Evolutionary conservation across 306 rosid species (phyloP).

Genomic region (Citrullus amarus): DNA sequence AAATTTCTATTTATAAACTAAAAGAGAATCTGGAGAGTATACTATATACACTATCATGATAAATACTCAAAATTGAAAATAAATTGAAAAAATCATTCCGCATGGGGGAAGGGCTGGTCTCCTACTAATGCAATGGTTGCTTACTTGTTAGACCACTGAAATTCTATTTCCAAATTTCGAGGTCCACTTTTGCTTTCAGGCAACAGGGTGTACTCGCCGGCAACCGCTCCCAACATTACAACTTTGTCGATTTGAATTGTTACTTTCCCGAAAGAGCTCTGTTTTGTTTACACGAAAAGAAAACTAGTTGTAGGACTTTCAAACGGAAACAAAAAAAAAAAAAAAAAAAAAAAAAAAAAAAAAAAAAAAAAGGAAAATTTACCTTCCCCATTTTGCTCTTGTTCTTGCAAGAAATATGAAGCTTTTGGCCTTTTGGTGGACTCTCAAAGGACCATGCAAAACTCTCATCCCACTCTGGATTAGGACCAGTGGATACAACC

Average conservation of each 20-base stretch:
- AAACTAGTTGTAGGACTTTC: background rate
- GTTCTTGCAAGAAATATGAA: slow-evolving; percentile 95
- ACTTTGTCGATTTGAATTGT: slow-evolving; percentile 94
- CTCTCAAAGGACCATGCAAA: slow-evolving; percentile 97
- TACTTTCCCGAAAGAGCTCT: slow-evolving; percentile 95
- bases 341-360: background rate
- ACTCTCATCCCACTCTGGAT: slow-evolving; percentile 95
- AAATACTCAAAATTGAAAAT: slow-evolving; percentile 36
- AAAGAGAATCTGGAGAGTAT: slow-evolving; percentile 27
- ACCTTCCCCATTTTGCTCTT: slow-evolving; percentile 99
- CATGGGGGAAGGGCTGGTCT: background rate
- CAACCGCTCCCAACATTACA: slow-evolving; percentile 95
- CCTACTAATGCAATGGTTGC: background rate
- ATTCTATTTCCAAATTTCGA: slow-evolving; percentile 90
- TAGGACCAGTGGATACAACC: slow-evolving; percentile 93
- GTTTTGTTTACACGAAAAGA: slow-evolving; percentile 18
- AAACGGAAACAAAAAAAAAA: background rate
- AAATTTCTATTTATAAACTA: slow-evolving; percentile 20
- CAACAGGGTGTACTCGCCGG: slow-evolving; percentile 84
- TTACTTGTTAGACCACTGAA: slow-evolving; percentile 94
- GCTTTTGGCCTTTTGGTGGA: slow-evolving; percentile 98
- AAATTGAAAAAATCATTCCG: slow-evolving; percentile 12
- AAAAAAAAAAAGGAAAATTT: too few species aligned
- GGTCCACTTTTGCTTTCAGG: slow-evolving; percentile 96
- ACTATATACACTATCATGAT: slow-evolving; percentile 44